Conservation (phyloP, 2,329 filamentous ascomycete genomes). For the Penicillium sp. region DNA sequence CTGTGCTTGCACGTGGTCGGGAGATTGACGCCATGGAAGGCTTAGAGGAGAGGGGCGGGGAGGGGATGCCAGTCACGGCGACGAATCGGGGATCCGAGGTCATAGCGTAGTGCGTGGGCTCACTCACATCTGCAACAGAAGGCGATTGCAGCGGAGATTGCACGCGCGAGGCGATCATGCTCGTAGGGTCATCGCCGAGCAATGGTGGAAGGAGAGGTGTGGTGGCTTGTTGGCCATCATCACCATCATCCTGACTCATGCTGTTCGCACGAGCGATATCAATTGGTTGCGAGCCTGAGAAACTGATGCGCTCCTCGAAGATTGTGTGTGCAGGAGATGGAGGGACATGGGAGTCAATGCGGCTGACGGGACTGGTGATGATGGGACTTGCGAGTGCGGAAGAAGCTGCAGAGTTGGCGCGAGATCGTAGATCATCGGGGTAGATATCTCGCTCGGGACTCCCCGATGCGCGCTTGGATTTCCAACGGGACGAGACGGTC, state of each 20-base stretch:
- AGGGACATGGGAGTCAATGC: constrained; percentile 61
- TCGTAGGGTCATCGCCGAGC: constrained; percentile 64
- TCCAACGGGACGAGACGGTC: constrained; percentile 66
- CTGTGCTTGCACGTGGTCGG: constrained; percentile 53
- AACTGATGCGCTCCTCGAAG: constrained; percentile 60
- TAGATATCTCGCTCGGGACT: constrained; percentile 39
- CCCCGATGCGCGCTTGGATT: constrained; percentile 46
- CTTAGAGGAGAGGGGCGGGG: constrained; percentile 77
- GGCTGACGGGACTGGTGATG: constrained; percentile 40
- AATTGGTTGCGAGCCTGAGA: constrained; percentile 58
- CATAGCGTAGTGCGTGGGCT: constrained; percentile 50
- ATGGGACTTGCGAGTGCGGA: constrained; percentile 47
- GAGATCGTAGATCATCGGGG: constrained; percentile 45
- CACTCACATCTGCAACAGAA: constrained; percentile 68
- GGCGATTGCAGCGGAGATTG: constrained; percentile 88
- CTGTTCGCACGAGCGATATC: constrained; percentile 62
- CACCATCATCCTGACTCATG: constrained; percentile 55
- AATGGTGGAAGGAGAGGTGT: constrained; percentile 87
- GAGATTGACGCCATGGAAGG: constrained; percentile 79
- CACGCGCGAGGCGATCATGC: constrained; percentile 60
- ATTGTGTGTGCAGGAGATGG: constrained; percentile 69
- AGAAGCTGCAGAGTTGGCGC: constrained; percentile 49
- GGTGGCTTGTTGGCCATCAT: constrained; percentile 70
- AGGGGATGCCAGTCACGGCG: constrained; percentile 58
- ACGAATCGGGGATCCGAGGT: constrained; percentile 57